Evolutionary conservation across 116 monocot genomes (phyloP).

Genomic region (Dioscorea cayenensis): DNA sequence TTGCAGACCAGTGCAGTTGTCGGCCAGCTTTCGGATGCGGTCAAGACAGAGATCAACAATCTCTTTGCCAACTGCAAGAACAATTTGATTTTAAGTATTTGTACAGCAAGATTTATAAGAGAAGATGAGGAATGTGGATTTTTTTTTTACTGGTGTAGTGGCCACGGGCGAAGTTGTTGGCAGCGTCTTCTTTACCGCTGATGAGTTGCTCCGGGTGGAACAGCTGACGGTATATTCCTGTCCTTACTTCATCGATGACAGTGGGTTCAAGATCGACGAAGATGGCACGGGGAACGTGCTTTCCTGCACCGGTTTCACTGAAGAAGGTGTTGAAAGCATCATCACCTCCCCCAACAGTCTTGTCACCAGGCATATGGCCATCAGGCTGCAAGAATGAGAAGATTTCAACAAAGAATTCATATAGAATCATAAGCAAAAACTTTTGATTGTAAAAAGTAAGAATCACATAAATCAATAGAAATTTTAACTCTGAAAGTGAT

Average conservation of each 20-base stretch:
- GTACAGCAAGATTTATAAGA: not conserved
- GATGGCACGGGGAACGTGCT: not conserved
- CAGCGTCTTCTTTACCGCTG: not conserved
- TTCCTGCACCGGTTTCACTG: not conserved
- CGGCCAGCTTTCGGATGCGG: not conserved
- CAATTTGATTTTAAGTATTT: not conserved
- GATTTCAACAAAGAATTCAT: too few species aligned
- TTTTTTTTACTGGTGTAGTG: not conserved
- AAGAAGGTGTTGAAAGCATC: conserved; percentile 2
- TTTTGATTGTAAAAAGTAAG: too few species aligned
- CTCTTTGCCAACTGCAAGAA: not conserved
- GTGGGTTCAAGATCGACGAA: not conserved
- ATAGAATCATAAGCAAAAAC: too few species aligned
- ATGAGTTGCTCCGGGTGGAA: not conserved
- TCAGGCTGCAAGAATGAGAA: not conserved
- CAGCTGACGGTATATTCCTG: not conserved
- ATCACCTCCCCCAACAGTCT: not conserved
- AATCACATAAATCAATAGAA: too few species aligned
- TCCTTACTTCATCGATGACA: not conserved
- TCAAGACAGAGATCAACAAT: conserved; percentile 1
- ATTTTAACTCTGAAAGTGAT: too few species aligned
- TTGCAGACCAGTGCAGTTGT: not conserved
- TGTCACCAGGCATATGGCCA: not conserved
- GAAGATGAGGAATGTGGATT: not conserved
- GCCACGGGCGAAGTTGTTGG: conserved; percentile 5